These are phyloP conservation scores for Cryptosporidium muris DNA, from an alignment of 169 alveolate species.

Conservation along the genomic window DNA sequence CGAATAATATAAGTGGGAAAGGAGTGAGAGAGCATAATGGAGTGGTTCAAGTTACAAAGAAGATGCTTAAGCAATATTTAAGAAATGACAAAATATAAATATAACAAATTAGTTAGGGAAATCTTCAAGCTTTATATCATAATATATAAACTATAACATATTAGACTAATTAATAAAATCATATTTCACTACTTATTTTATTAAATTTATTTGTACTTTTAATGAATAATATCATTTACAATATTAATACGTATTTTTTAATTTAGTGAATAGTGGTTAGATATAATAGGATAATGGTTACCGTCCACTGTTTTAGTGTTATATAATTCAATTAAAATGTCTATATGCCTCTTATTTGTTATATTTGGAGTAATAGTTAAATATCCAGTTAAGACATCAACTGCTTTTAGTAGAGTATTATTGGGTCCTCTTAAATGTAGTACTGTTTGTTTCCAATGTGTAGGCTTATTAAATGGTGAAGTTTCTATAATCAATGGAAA, in stretches of 20 bases:
- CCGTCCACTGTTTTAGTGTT: conserved; percentile 18
- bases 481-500: conserved; percentile 71
- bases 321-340: conserved; percentile 30
- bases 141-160: background rate
- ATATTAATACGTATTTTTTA: background rate
- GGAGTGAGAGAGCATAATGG: conserved; percentile 57
- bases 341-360: conserved; percentile 48
- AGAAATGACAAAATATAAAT: too few species aligned
- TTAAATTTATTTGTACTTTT: background rate
- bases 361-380: conserved; percentile 59
- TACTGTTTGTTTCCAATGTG: conserved; percentile 84
- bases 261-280: conserved; percentile 30
- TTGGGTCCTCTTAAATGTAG: conserved; percentile 73
- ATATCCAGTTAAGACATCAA: conserved; percentile 22
- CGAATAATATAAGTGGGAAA: conserved; percentile 43
- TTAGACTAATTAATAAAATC: background rate
- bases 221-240: background rate
- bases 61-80: background rate
- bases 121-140: background rate
- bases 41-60: conserved; percentile 58
- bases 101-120: too few species aligned
- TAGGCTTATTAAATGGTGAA: conserved; percentile 75
- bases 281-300: conserved; percentile 7
- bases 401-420: conserved; percentile 9
- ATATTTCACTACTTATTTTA: background rate